A percentile compares a stretch with the other conserved stretches of the same genome.
phyloP scores from a whole-genome alignment of 2,329 filamentous ascomycete species.

The Camillea tinctor region DNA sequence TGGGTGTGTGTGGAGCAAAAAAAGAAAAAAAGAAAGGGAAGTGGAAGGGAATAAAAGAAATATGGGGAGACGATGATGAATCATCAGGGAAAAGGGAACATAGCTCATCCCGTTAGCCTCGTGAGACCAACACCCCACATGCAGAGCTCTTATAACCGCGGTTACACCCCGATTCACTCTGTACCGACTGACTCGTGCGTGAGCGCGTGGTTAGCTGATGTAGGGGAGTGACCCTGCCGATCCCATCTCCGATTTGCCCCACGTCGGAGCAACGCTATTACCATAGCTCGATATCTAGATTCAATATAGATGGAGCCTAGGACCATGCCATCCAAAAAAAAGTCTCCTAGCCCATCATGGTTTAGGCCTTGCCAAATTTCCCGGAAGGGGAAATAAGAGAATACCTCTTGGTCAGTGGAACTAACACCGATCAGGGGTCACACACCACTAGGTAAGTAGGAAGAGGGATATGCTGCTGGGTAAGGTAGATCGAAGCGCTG shows the following conservation, averaged over 20 bases:
- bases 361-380: background rate
- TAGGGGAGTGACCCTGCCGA: background rate
- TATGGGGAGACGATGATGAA: background rate
- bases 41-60: background rate
- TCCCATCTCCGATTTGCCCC: background rate
- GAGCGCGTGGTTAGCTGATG: background rate
- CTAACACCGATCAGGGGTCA: background rate
- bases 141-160: background rate
- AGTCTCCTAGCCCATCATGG: background rate
- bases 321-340: background rate
- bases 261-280: background rate
- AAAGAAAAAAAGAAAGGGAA: no score
- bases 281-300: background rate
- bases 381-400: background rate
- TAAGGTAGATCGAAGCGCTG: background rate
- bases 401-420: background rate
- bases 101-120: background rate
- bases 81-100: background rate
- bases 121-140: background rate
- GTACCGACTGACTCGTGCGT: background rate
- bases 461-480: background rate
- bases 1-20: conserved; percentile 1
- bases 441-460: background rate
- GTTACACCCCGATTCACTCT: background rate
- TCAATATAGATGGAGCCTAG: background rate